Base-by-base conservation (phyloP, 2,329 filamentous ascomycete genomes). In the Pyrenophora tritici-repentis region DNA sequence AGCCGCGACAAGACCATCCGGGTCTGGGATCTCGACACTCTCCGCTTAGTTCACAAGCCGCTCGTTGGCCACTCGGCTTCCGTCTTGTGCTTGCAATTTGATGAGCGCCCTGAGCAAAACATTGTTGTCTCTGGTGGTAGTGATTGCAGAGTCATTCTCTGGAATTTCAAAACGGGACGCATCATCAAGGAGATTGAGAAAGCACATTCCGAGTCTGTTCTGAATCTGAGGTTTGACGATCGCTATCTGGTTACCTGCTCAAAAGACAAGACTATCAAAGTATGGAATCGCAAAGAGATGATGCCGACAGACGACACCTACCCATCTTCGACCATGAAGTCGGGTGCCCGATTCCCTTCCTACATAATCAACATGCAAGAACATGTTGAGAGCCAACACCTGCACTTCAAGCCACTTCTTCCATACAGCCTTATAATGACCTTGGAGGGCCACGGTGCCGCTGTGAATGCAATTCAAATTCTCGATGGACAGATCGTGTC, bases 401-500 rank as follows among this genome's bases (percentile, higher is more conserved):
- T 78, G n/a, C 74, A 68, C 36, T 64, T 86, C n/a, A 79, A 83
- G 45, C 79, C 83, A 1, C 67, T 86, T 41, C 81, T 84, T 7
- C 81, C 91, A 0, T 96, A 88, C 69, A 86, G 84, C 12, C 82
- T 92, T 63, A 86, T 99, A 32, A 90, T 90, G 66, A 86, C 82
- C 0, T 77, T 99, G 7, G 84, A 89, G 55, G 93, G 93, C 1
- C 94, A 99, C 64, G 83, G 84, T 38, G 94, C 94, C 4, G 94
- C 94, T 1, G 93, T 99, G 42, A 99, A 99, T 68, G 93, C 94
- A 1, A 94, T 99, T 29, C 92, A 97, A 69, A 90, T 99, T 34
- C 82, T 88, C 47, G 89, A 86, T 12, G 83, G 89, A 54, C 89
- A 94, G 62, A 89, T 99, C 42, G 92, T 97, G 2, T 97, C 94